phyloP scores from a whole-genome alignment of 208 protist species.

The Leishmania lainsoni region DNA sequence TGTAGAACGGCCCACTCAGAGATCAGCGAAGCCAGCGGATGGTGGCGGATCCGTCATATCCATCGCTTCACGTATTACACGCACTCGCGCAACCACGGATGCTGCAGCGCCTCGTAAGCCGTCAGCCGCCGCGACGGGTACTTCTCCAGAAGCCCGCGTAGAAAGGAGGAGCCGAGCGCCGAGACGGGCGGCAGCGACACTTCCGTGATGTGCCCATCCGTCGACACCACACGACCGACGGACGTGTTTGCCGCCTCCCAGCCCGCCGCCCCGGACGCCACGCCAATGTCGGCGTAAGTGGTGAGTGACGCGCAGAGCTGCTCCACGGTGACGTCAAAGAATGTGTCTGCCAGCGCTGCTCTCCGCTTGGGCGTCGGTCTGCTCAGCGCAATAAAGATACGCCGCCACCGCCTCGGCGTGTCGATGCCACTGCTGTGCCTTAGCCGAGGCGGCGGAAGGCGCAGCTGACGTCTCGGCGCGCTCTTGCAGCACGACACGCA shows the following conservation, averaged over 20 bases:
- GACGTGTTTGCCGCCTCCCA: background rate
- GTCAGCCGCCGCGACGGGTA: slow-evolving; percentile 66
- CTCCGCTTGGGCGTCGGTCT: background rate
- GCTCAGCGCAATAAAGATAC: slow-evolving; percentile 14
- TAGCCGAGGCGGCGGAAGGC: background rate
- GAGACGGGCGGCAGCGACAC: slow-evolving; percentile 37
- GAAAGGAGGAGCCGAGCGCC: slow-evolving; percentile 38
- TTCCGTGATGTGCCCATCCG: slow-evolving; percentile 9
- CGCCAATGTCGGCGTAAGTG: slow-evolving; percentile 24
- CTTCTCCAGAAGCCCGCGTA: slow-evolving; percentile 56
- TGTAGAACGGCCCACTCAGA: background rate
- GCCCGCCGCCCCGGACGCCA: background rate
- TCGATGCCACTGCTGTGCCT: slow-evolving; percentile 18
- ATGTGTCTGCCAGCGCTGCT: background rate
- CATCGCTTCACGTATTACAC: slow-evolving; percentile 7
- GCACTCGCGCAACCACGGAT: slow-evolving; percentile 70
- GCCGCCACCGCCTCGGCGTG: slow-evolving; percentile 24
- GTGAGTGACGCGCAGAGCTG: slow-evolving; percentile 22
- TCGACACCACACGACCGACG: slow-evolving; percentile 1
- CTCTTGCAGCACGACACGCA: slow-evolving; percentile 13
- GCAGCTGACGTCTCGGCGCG: background rate
- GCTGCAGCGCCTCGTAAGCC: slow-evolving; percentile 64
- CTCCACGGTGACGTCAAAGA: slow-evolving; percentile 27
- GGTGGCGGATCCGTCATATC: background rate
- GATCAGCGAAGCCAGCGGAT: background rate